Conservation (phyloP, 2,329 filamentous ascomycete species). For the Penicillium aurantiogriseum region DNA sequence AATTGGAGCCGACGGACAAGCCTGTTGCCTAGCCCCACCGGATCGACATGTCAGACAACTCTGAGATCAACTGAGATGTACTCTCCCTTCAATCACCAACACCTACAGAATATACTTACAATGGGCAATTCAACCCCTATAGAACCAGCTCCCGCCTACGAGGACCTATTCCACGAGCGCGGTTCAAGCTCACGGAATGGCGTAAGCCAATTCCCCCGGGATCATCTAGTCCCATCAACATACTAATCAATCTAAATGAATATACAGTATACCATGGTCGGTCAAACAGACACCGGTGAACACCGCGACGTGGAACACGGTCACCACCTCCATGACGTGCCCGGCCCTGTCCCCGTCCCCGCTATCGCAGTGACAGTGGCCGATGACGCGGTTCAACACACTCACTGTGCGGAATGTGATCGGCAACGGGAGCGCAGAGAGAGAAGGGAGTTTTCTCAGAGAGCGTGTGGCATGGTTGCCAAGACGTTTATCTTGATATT, state of each 20-base stretch:
- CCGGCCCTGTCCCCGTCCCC: background rate
- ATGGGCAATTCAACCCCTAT: conserved; percentile 4
- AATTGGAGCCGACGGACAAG: background rate
- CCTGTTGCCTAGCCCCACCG: background rate
- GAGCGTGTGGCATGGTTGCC: conserved; percentile 12
- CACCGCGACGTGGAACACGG: conserved; percentile 2
- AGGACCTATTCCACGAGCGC: conserved; percentile 13
- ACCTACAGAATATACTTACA: no score
- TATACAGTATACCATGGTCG: conserved; percentile 5
- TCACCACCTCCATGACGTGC: background rate
- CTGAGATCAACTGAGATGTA: no score
- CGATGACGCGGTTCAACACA: conserved; percentile 1
- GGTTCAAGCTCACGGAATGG: conserved; percentile 9
- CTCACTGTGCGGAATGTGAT: conserved; percentile 21
- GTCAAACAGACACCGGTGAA: background rate
- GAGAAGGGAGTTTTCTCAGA: background rate
- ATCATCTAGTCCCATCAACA: background rate
- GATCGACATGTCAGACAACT: background rate
- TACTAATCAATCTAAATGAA: background rate
- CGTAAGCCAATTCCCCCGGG: background rate
- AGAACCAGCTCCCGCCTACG: conserved; percentile 15
- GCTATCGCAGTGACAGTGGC: background rate
- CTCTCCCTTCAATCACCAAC: background rate
- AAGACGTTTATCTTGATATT: conserved; percentile 12
- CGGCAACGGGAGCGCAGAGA: conserved; percentile 12